These are phyloP conservation scores for Vachellia collinsii DNA, from an alignment of 306 rosid species.

Conservation along the genomic window DNA sequence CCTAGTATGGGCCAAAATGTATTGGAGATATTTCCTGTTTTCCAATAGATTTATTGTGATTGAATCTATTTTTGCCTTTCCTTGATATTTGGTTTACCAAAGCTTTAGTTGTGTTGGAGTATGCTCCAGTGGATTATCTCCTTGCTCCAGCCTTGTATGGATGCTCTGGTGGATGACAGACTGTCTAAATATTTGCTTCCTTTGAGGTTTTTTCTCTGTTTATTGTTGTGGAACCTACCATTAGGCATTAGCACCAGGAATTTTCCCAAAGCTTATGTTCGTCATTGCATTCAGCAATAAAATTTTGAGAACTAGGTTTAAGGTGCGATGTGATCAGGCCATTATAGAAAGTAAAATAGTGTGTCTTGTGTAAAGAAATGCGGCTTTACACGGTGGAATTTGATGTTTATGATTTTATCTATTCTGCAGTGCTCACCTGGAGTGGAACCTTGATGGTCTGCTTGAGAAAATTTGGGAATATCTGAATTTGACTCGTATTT, in stretches of 20 bases:
- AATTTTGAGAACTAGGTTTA: background rate
- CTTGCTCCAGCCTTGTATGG: background rate
- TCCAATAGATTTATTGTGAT: background rate
- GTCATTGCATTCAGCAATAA: background rate
- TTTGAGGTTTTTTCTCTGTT: constrained; percentile 1
- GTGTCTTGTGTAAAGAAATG: background rate
- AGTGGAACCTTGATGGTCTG: constrained; percentile 98
- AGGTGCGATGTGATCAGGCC: background rate
- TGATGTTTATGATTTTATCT: constrained; percentile 24
- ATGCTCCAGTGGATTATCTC: background rate
- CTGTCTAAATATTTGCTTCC: background rate
- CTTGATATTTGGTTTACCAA: constrained; percentile 18
- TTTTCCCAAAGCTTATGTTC: background rate
- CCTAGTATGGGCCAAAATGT: background rate
- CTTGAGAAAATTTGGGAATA: constrained; percentile 96
- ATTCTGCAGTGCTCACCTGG: constrained; percentile 86
- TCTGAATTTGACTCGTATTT: constrained; percentile 86
- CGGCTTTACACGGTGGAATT: background rate
- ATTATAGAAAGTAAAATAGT: background rate
- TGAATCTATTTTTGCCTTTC: background rate
- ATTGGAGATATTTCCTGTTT: background rate
- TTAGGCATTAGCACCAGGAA: constrained; percentile 14
- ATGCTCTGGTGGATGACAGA: background rate
- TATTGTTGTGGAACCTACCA: background rate
- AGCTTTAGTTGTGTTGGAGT: constrained; percentile 7